Conservation (phyloP, 2,329 filamentous ascomycete genomes). For the Beauveria australis region DNA sequence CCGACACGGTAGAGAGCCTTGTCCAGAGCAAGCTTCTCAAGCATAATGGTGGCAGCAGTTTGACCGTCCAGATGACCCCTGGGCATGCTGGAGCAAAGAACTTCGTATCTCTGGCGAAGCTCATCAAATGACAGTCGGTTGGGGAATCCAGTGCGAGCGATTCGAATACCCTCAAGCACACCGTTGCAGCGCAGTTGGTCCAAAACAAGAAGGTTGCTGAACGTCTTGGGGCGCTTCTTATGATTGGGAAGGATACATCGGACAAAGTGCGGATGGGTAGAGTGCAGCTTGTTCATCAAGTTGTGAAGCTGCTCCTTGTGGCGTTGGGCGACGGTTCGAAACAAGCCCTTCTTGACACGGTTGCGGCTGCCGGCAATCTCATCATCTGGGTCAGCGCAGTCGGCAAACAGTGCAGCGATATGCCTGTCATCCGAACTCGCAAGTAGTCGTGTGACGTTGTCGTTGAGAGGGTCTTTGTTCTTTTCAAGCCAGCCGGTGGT, state of each 20-base stretch:
- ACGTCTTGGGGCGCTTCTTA: constrained; percentile 91
- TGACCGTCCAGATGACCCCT: constrained; percentile 90
- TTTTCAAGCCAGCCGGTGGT: constrained; percentile 96
- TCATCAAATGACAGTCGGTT: constrained; percentile 88
- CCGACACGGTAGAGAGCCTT: constrained; percentile 84
- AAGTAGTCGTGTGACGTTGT: constrained; percentile 87
- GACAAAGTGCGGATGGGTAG: constrained; percentile 96
- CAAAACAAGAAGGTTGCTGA: constrained; percentile 83
- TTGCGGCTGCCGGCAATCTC: constrained; percentile 59
- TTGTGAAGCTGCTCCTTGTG: constrained; percentile 99
- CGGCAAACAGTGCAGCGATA: constrained; percentile 74
- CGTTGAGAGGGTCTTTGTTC: constrained; percentile 97
- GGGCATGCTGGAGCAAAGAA: constrained; percentile 81
- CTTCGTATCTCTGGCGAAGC: constrained; percentile 92
- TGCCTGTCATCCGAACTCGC: constrained; percentile 76
- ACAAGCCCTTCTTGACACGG: constrained; percentile 92
- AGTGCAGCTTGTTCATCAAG: constrained; percentile 88
- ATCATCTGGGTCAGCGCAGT: constrained; percentile 79
- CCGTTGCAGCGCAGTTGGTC: constrained; percentile 98
- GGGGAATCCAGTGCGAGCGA: constrained; percentile 92
- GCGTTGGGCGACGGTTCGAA: constrained; percentile 90
- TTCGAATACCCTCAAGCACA: constrained; percentile 97
- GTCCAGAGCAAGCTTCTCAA: constrained; percentile 82
- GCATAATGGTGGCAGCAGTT: constrained; percentile 72
- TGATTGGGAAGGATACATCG: constrained; percentile 97